A percentile compares a stretch with the other conserved stretches of the same genome.
Conservation (phyloP, 371 early-diverging fungal species). For the Sporodiniella umbellata region DNA sequence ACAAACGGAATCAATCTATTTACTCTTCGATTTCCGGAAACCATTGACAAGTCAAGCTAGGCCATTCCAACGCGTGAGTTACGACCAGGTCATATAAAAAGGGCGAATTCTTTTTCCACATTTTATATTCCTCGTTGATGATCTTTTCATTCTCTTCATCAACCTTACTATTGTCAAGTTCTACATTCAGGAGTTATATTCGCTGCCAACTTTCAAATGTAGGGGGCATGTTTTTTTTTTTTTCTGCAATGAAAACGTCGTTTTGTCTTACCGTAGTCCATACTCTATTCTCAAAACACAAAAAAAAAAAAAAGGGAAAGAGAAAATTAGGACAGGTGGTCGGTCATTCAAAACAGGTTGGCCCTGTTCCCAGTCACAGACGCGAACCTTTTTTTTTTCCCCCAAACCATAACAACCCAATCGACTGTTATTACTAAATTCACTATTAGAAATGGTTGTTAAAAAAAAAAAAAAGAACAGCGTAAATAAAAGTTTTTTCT, state of each 20-base stretch:
- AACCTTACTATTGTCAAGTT: conserved; percentile 15
- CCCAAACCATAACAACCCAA: no score
- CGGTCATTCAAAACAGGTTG: neutral
- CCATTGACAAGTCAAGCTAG: conserved; percentile 98
- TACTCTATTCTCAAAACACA: neutral
- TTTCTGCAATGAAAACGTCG: neutral
- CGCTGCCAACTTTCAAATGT: no score
- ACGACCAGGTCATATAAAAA: conserved; percentile 98
- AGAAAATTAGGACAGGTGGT: neutral
- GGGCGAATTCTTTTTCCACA: conserved; percentile 99
- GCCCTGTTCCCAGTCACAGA: neutral
- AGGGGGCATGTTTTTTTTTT: neutral
- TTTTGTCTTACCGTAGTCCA: conserved; percentile 18
- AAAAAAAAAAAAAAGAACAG: no score
- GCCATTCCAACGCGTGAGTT: conserved; percentile 99
- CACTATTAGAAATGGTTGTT: no score
- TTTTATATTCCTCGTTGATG: conserved; percentile 96
- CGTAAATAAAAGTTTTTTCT: no score
- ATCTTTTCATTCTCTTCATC: conserved; percentile 70
- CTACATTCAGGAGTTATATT: no score
- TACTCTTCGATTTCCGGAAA: conserved; percentile 94
- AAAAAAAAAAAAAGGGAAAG: neutral
- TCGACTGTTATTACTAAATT: no score
- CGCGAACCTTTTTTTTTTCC: neutral
- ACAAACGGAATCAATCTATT: no score